phyloP scores from a whole-genome alignment of 495 filamentous ascomycete genomes.

The Hyaloscypha finlandica region DNA sequence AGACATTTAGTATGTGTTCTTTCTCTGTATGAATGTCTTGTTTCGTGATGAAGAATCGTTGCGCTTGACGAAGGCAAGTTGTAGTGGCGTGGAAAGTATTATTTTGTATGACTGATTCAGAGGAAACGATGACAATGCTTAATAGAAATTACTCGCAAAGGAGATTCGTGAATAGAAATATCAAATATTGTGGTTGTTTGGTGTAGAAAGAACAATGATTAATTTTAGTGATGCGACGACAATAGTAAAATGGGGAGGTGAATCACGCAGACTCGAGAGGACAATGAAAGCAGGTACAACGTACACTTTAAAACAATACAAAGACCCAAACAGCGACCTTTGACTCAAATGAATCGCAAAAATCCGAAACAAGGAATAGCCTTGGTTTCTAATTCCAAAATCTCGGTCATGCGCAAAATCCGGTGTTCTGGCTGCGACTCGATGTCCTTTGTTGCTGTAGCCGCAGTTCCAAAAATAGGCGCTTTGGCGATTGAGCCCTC shows the following conservation, averaged over 20 bases:
- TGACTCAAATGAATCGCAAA: slow-evolving; percentile 18
- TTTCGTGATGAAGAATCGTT: not conserved
- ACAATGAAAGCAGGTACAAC: slow-evolving; percentile 14
- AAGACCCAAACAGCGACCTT: slow-evolving; percentile 2
- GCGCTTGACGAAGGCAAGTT: not conserved
- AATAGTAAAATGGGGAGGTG: slow-evolving; percentile 19
- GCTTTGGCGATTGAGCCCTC: slow-evolving; percentile 24
- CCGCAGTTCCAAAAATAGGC: slow-evolving; percentile 30
- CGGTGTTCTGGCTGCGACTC: slow-evolving; percentile 21
- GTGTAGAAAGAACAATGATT: slow-evolving; percentile 26
- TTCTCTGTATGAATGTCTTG: slow-evolving; percentile 11
- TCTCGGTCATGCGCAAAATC: slow-evolving; percentile 15
- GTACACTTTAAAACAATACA: slow-evolving; percentile 28
- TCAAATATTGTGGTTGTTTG: slow-evolving; percentile 26
- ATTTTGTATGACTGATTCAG: slow-evolving; percentile 17
- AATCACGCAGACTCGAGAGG: slow-evolving; percentile 16
- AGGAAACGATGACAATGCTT: not conserved
- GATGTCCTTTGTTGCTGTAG: slow-evolving; percentile 30
- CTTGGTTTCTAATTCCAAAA: slow-evolving; percentile 33
- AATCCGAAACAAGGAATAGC: slow-evolving; percentile 24
- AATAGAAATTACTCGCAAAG: slow-evolving; percentile 31
- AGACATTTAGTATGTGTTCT: slow-evolving; percentile 34
- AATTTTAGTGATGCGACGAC: slow-evolving; percentile 10
- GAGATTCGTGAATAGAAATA: slow-evolving; percentile 32
- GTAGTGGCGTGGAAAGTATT: slow-evolving; percentile 3